Evolutionary conservation across 768 basidiomycete species (phyloP), one percentile per base, ranked within the genome.

Genomic region (Pisolithus orientalis): DNA sequence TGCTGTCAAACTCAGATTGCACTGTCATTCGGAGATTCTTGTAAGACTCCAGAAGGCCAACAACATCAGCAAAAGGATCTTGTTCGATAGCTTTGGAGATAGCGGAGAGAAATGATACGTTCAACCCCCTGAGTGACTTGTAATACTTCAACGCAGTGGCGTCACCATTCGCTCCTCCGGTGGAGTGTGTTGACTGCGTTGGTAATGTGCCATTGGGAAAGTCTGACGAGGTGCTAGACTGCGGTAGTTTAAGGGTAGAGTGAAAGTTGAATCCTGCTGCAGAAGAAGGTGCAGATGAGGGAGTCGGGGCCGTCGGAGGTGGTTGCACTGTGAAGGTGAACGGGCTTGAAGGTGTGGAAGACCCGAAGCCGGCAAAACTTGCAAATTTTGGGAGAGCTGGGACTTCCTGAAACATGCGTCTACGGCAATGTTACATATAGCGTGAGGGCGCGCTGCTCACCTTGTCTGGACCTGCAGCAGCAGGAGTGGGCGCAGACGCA

Each of bases 61-160:
- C 68, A 10, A 87, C 62, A 55, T 90, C 84, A n/a, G 69, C 63
- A 63, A 89, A 90, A 2, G 87, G 84, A 66, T 90, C 87, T 14
- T 76, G 70, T 46, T 85, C 79, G 21, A 87, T 71, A 21, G 80
- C 77, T 53, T 78, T 76, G 29, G 78, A 72, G 50, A 87, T 64
- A 13, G 79, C 75, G n/a, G 76, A 70, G 24, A 85, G 63, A 54
- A 90, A 72, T 2, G 85, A 86, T 32, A 77, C 67, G 60, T 90
- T 90, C 39, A 90, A 74, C 13, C 87, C 87, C 34, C 88, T 82
- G n/a, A 90, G 75, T 25, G 81, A 78, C 39, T 71, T 79, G 69
- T 81, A 88, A 62, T 84, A 88, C 49, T 79, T 78, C 14, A 80
- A 58, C 34, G 75, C 73, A 25, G 60, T 55, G 14, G 59, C 58